Conservation (phyloP, 2,329 filamentous ascomycete species). For the Cercospora citrullina region DNA sequence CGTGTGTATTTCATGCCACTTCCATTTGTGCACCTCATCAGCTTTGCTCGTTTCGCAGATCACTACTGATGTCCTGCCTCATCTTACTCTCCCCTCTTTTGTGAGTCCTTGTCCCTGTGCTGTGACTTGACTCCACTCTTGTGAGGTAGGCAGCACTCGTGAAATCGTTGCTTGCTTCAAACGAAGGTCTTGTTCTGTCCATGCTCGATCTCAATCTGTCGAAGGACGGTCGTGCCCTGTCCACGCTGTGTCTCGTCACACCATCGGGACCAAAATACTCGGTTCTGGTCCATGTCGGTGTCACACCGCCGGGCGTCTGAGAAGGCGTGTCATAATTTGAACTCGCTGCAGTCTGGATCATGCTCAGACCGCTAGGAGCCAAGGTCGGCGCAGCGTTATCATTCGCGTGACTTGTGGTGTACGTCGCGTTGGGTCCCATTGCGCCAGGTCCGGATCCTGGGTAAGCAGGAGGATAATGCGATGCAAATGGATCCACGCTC, state of each 20-base stretch:
- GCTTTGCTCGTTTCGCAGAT: conserved; percentile 20
- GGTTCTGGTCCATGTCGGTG: conserved; percentile 29
- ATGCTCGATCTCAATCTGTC: conserved; percentile 84
- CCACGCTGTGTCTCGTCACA: conserved; percentile 34
- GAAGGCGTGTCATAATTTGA: conserved; percentile 11
- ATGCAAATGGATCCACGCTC: conserved; percentile 39
- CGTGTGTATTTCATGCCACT: conserved; percentile 4
- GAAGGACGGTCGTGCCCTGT: conserved; percentile 68
- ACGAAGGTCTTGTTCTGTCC: conserved; percentile 80
- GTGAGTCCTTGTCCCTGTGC: conserved; percentile 3
- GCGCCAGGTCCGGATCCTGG: conserved; percentile 11
- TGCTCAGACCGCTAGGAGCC: conserved; percentile 9
- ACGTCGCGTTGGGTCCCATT: conserved; percentile 11
- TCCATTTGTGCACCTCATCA: neutral
- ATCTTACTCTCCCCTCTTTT: conserved; percentile 13
- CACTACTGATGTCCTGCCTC: conserved; percentile 22
- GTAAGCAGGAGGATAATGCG: conserved; percentile 38
- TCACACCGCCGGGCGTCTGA: conserved; percentile 22
- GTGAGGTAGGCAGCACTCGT: conserved; percentile 84
- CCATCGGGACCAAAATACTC: conserved; percentile 21
- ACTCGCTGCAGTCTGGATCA: conserved; percentile 14
- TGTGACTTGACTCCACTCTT: conserved; percentile 63
- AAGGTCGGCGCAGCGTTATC: neutral
- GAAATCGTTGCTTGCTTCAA: conserved; percentile 86
- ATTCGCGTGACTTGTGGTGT: conserved; percentile 6